Conservation (phyloP, 2,329 filamentous ascomycete species). For the Fusarium sterilihyphosum region DNA sequence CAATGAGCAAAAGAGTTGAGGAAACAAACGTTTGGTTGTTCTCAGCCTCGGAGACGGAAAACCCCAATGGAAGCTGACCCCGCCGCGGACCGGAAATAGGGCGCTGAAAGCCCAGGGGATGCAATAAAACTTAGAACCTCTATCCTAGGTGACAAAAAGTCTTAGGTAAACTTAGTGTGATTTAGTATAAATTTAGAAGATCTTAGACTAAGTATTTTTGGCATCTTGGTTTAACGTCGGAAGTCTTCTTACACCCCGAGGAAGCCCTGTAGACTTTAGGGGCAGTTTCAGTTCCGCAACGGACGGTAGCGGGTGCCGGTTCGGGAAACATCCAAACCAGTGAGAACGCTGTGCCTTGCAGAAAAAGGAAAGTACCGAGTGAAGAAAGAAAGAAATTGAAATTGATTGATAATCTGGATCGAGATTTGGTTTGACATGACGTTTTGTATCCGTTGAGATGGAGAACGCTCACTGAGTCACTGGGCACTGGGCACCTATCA, state of each 20-base stretch:
- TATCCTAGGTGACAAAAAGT: no score
- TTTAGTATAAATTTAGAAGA: no score
- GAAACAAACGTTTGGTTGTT: constrained; percentile 4
- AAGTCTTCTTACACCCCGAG: no score
- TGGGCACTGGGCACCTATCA: neutral
- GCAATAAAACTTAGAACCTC: no score
- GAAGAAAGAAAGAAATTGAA: neutral
- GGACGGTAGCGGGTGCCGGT: constrained; percentile 23
- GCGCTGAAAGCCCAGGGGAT: neutral
- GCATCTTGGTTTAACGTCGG: no score
- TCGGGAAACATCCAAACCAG: constrained; percentile 3
- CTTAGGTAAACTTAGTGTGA: no score
- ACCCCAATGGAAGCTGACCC: neutral
- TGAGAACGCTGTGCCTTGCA: constrained; percentile 21
- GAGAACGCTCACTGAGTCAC: neutral
- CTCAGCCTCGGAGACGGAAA: constrained; percentile 39
- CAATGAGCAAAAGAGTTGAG: constrained; percentile 23
- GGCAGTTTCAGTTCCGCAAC: constrained; percentile 15
- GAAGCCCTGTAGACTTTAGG: neutral
- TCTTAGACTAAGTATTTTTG: no score
- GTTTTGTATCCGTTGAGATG: neutral
- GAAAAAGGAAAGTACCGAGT: constrained; percentile 9
- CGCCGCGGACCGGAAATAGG: neutral
- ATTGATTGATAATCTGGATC: constrained; percentile 14
- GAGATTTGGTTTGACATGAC: constrained; percentile 11